Conservation (phyloP, 208 protist species). For the Wallacemonas sp. region DNA sequence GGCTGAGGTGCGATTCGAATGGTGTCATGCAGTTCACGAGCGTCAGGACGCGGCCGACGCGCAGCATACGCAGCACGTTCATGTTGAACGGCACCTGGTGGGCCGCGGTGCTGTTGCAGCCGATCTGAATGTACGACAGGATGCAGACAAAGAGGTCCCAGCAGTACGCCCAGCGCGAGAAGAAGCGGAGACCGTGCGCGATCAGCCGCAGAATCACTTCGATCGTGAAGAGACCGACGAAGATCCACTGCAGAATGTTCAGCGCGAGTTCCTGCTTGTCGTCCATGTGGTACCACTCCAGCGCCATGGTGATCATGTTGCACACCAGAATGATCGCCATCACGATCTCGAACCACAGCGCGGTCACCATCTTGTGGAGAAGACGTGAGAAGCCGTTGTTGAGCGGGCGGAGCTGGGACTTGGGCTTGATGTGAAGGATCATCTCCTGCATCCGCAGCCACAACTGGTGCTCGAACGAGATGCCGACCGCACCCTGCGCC, state of each 20-base stretch:
- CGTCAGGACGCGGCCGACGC: conserved; percentile 69
- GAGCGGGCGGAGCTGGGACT: conserved; percentile 56
- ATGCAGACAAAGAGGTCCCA: conserved; percentile 81
- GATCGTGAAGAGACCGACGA: conserved; percentile 82
- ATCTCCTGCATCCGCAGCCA: conserved; percentile 83
- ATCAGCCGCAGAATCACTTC: conserved; percentile 80
- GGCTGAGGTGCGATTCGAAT: conserved; percentile 48
- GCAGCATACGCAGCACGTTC: conserved; percentile 87
- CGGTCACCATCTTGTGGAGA: conserved; percentile 58
- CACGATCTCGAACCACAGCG: conserved; percentile 60
- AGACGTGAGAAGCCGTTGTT: conserved; percentile 51
- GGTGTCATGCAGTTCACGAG: conserved; percentile 53
- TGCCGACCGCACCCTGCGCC: conserved; percentile 50
- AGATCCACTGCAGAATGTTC: conserved; percentile 80
- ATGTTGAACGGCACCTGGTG: conserved; percentile 86
- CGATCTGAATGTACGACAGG: conserved; percentile 84
- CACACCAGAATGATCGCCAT: conserved; percentile 68
- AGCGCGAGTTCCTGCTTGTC: conserved; percentile 45
- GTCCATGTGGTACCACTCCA: conserved; percentile 82
- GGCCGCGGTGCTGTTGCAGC: conserved; percentile 49
- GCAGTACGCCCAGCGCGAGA: conserved; percentile 78
- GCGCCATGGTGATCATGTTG: conserved; percentile 88
- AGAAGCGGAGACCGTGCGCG: conserved; percentile 77
- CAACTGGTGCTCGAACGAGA: conserved; percentile 76
- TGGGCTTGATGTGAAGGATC: conserved; percentile 62